These are phyloP conservation scores for Forsythia viridissima DNA, from an alignment of 257 asterid genomes.

Conservation along the genomic window DNA sequence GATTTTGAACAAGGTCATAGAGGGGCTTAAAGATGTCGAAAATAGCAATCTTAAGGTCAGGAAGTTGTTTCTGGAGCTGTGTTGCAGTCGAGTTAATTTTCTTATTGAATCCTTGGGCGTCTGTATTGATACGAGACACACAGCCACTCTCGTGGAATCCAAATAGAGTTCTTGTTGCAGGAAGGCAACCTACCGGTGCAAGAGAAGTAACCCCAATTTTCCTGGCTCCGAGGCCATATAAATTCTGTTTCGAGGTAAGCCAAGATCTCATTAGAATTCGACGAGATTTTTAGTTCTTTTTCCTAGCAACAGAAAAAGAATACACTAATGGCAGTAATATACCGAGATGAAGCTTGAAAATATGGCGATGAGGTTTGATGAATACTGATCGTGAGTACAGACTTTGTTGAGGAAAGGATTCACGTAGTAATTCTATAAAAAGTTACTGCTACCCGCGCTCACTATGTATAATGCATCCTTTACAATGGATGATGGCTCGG, in stretches of 20 bases:
- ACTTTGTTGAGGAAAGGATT: constrained; percentile 66
- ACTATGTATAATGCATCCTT: constrained; percentile 62
- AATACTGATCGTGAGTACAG: constrained; percentile 71
- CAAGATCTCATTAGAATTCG: too few species aligned
- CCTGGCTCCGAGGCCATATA: constrained; percentile 81
- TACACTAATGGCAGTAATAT: neutral
- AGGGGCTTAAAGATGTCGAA: constrained; percentile 80
- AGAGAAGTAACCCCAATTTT: constrained; percentile 86
- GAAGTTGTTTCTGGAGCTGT: constrained; percentile 61
- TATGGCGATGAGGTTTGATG: constrained; percentile 59
- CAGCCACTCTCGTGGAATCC: constrained; percentile 72
- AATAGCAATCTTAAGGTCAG: constrained; percentile 65
- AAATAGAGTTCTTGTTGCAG: constrained; percentile 73
- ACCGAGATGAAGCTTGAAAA: constrained; percentile 66
- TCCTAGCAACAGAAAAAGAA: too few species aligned
- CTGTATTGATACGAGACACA: constrained; percentile 60
- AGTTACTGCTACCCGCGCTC: constrained; percentile 79
- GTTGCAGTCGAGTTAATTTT: constrained; percentile 64
- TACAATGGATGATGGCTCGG: too few species aligned
- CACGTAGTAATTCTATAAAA: constrained; percentile 76
- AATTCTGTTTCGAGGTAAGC: constrained; percentile 32
- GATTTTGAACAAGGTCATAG: constrained; percentile 60
- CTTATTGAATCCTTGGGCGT: constrained; percentile 72
- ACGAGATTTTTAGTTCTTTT: too few species aligned
- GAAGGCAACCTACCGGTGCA: constrained; percentile 87